Base-by-base conservation (phyloP, 805 yeast species). In the Zygosaccharomyces bailii region DNA sequence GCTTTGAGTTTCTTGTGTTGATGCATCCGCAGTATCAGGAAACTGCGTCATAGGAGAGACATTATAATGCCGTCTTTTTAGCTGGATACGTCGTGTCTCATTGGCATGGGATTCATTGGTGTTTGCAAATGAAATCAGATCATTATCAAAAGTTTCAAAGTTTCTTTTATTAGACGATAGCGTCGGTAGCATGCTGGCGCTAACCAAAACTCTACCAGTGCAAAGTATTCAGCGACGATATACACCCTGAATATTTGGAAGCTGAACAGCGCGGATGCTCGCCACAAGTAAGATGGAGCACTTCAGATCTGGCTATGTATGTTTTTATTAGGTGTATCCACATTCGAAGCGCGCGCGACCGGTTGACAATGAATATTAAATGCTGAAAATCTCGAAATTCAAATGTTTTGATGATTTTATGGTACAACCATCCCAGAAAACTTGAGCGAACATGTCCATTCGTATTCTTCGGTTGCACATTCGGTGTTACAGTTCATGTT, bases 11-110 rank as follows among this genome's bases (percentile, higher is more conserved):
- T 34, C 45, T 13, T 17, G 20, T 24, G 31, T 40, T 5, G 46
- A 35, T 5, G 33, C 36, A n/a, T 46, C 47, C n/a, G 29, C 16
- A 16, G 49, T 39, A 5, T 32, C 38, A 3, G 47, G 45, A 33
- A 49, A 50, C 37, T 61, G 66, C 5, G 66, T 59, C 65, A 61
- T 61, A 0, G 60, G 54, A 18, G 56, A 59, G 42, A 45, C 54
- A 18, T 52, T 46, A 21, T 52, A 52, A 14, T 51, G 53, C 44
- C 63, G 51, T 40, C 50, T 60, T 31, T 51, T 52, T n/a, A 30
- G 14, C 5, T 10, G 29, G 4, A 41, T 46, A 11, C 39, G 39
- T 8, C 46, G 51, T 18, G 40, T 42, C 8, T 43, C 44, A n/a
- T 42, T 37, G 3, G 39, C 47, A 11, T 45, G 29, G 8, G 45